Evolutionary conservation across 371 early-diverging fungal genomes (phyloP).

Genomic region (Chytridium lagenaria): DNA sequence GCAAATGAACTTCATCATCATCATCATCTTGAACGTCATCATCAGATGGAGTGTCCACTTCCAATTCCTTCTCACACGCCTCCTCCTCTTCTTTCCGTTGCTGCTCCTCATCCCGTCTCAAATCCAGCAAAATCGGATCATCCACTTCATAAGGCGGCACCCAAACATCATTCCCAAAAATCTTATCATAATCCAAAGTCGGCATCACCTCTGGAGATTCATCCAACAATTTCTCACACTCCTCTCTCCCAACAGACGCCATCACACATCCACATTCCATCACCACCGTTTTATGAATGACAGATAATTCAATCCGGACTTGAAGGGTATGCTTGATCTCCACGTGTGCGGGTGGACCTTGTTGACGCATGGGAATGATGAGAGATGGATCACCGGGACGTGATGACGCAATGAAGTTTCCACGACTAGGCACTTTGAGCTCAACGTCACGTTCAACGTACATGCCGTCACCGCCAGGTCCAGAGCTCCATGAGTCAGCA

Average conservation of each 20-base stretch:
- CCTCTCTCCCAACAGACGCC: constrained; percentile 43
- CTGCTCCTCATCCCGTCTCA: constrained; percentile 8
- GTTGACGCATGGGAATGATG: neutral
- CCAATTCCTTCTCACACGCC: neutral
- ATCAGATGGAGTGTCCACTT: neutral
- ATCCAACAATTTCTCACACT: constrained; percentile 45
- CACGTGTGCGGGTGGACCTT: constrained; percentile 20
- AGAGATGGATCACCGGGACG: constrained; percentile 27
- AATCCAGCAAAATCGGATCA: constrained; percentile 39
- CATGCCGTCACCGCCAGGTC: constrained; percentile 55
- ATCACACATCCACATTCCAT: constrained; percentile 50
- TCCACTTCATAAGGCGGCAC: constrained; percentile 47
- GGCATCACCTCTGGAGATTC: constrained; percentile 47
- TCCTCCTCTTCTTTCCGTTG: constrained; percentile 14
- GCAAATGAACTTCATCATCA: neutral
- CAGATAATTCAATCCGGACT: constrained; percentile 49
- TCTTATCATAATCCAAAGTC: constrained; percentile 53
- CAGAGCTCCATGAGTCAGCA: constrained; percentile 35
- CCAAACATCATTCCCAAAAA: constrained; percentile 54
- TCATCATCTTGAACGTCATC: neutral
- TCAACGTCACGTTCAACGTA: constrained; percentile 45
- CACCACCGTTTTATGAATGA: constrained; percentile 41
- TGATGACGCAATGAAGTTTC: constrained; percentile 39
- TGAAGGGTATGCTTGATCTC: constrained; percentile 52
- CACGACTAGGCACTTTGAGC: constrained; percentile 41